Evolutionary conservation across 495 filamentous ascomycete species (phyloP).

Genomic region (Aspergillus hancockii): DNA sequence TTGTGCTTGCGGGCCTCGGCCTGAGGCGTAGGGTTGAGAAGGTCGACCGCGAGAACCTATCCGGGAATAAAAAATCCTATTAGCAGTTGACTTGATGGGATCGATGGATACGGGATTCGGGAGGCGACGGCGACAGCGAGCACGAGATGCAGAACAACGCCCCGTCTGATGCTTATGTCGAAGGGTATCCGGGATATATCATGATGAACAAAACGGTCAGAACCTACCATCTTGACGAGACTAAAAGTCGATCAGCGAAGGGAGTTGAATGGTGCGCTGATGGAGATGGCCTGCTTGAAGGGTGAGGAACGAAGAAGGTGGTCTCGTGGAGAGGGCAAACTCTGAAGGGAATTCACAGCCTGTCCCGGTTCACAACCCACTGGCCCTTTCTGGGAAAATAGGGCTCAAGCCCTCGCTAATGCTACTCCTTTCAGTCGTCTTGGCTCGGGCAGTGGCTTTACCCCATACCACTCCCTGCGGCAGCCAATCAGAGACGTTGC

Average conservation of each 20-base stretch:
- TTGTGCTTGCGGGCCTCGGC: conserved; percentile 99
- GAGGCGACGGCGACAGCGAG: conserved; percentile 20
- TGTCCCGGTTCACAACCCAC: conserved; percentile 16
- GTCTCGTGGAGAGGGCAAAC: conserved; percentile 41
- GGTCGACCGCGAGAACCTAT: conserved; percentile 99
- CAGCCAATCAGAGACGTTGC: conserved; percentile 29
- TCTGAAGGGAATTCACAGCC: conserved; percentile 39
- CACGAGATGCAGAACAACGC: conserved; percentile 10
- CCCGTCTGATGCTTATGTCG: conserved; percentile 3
- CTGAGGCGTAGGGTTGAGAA: conserved; percentile 94
- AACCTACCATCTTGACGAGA: conserved; percentile 53
- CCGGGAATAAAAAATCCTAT: conserved; percentile 14
- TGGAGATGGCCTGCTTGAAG: conserved; percentile 46
- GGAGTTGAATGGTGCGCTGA: conserved; percentile 51
- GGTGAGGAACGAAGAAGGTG: conserved; percentile 40
- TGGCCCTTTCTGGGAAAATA: conserved; percentile 36
- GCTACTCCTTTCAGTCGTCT: conserved; percentile 24
- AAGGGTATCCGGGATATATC: conserved; percentile 1
- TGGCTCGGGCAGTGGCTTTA: conserved; percentile 8
- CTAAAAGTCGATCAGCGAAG: conserved; percentile 49
- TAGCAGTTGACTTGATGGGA: conserved; percentile 18
- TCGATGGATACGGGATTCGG: conserved; percentile 7
- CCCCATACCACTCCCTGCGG: conserved; percentile 7
- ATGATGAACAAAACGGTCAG: conserved; percentile 9
- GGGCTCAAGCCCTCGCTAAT: conserved; percentile 49